These are phyloP conservation scores for Fusarium sp. DNA, from an alignment of 2,329 filamentous ascomycete species.

Conservation along the genomic window DNA sequence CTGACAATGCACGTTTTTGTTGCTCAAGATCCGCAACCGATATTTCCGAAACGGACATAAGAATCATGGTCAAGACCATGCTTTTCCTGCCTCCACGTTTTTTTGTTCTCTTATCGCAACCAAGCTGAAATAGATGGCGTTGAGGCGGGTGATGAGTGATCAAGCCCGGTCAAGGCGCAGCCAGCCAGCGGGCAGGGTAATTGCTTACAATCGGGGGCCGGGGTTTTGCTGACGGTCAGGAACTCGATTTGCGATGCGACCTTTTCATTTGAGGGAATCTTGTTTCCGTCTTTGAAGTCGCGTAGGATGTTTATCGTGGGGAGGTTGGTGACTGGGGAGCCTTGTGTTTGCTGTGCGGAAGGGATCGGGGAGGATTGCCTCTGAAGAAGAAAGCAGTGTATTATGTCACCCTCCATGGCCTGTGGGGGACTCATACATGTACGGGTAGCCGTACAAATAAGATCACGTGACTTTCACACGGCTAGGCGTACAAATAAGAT, in stretches of 20 bases:
- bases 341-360: neutral
- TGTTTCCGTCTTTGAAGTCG: neutral
- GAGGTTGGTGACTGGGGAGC: neutral
- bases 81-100: neutral
- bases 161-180: neutral
- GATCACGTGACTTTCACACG: too few species aligned
- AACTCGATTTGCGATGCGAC: neutral
- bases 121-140: neutral
- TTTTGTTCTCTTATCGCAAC: neutral
- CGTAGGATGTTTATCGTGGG: neutral
- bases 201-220: neutral
- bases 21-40: neutral
- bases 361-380: neutral
- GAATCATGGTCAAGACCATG: neutral
- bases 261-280: neutral
- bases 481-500: too few species aligned
- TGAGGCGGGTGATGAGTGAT: neutral
- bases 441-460: too few species aligned
- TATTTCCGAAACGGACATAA: neutral
- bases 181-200: too few species aligned
- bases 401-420: neutral
- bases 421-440: too few species aligned
- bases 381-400: neutral
- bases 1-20: neutral
- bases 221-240: neutral